Evolutionary conservation across 352 stramenopile genomes (phyloP), one percentile per base, ranked within the genome.

Genomic region (Aphanomyces astaci): DNA sequence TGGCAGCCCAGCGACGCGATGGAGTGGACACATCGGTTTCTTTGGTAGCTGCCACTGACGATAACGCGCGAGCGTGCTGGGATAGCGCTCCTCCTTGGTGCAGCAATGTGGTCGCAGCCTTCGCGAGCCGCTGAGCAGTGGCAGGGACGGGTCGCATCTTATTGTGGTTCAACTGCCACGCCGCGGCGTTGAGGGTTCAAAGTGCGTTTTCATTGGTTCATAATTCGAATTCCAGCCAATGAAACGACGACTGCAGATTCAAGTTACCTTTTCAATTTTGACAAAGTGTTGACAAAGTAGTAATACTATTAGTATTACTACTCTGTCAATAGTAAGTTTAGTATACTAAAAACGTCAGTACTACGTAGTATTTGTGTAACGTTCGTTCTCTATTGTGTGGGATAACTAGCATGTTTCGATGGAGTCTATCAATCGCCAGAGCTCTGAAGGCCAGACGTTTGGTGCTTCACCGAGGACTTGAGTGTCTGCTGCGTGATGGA

Each of bases 401-500:
- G n/a, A n/a, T n/a, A n/a, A n/a, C n/a, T n/a, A n/a, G n/a, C n/a
- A n/a, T n/a, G n/a, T n/a, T n/a, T n/a, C n/a, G n/a, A n/a, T n/a
- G n/a, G n/a, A n/a, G n/a, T n/a, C n/a, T n/a, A n/a, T 68, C 86
- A 89, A 63, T 93, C 84, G 56, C 72, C 84, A 10, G 84, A 91
- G 71, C 82, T 91, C 64, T 89, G 78, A 1, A 90, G 76, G 0
- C 85, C 82, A 39, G 82, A 76, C 27, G 88, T 79, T 70, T n/a
- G n/a, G n/a, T 87, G 78, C 32, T 74, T 64, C 32, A 85, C 78
- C 33, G 80, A 81, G 54, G 81, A 65, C 15, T 78, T 86, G 24
- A 93, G 81, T 51, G 90, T 81, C 60, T 91, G 80, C 22, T 82
- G 85, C 63, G 90, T 84, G 28, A 89, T 81, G 2, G 85, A 90